Percentiles rank a stretch among this genome's conserved stretches.
These are phyloP conservation scores for Raphanus raphanistrum DNA, from an alignment of 345 rosid species.

Conservation along the genomic window DNA sequence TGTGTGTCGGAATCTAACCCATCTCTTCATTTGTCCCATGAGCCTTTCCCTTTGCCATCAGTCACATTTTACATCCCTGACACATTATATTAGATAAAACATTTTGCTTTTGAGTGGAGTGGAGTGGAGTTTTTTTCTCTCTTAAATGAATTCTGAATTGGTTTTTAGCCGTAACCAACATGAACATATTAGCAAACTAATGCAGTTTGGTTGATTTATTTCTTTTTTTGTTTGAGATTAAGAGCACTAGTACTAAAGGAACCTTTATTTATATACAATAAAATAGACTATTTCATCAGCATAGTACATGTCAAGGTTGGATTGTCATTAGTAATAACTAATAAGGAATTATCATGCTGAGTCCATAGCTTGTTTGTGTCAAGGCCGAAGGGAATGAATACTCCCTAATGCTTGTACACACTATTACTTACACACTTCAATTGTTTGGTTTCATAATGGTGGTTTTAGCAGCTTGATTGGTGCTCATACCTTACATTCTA, in stretches of 20 bases:
- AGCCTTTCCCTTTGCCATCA: constrained; percentile 21
- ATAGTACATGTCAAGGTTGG: background rate
- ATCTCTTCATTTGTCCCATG: constrained; percentile 35
- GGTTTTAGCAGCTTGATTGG: background rate
- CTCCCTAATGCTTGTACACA: background rate
- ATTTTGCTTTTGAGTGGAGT: background rate
- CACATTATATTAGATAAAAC: background rate
- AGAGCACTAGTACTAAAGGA: background rate
- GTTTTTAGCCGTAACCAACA: background rate
- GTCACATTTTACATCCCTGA: constrained; percentile 16
- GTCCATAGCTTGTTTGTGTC: background rate
- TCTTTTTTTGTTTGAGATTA: background rate
- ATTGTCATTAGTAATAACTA: background rate
- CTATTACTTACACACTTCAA: background rate
- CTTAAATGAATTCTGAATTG: background rate
- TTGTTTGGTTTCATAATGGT: background rate
- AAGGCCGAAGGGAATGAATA: background rate
- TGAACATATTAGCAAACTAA: background rate
- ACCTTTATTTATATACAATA: background rate
- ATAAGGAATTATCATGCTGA: too few species aligned
- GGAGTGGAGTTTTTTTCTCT: background rate
- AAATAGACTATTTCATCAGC: background rate
- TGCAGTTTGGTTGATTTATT: background rate
- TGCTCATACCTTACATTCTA: background rate
- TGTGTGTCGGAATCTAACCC: constrained; percentile 35